phyloP scores from a whole-genome alignment of 306 rosid genomes.

The Dicorynia guianensis region DNA sequence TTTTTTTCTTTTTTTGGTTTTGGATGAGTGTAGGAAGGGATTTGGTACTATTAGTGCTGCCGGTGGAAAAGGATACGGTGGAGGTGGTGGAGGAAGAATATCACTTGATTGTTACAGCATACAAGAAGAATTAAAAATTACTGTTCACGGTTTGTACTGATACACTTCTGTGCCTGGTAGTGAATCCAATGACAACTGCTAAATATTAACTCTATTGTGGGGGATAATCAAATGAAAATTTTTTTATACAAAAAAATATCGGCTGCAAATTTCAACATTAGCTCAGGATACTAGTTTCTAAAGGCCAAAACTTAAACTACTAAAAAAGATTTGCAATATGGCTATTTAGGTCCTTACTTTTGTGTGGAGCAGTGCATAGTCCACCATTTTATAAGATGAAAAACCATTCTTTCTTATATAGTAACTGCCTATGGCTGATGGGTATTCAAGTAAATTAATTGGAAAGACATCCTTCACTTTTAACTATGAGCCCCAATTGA shows the following conservation, averaged over 20 bases:
- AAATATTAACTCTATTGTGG: not conserved
- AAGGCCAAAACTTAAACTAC: not conserved
- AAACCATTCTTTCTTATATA: not conserved
- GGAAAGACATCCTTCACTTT: slow-evolving; percentile 16
- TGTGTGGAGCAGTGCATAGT: not conserved
- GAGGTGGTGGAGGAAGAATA: slow-evolving; percentile 99
- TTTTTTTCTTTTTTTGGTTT: slow-evolving; percentile 35
- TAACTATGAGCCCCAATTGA: not conserved
- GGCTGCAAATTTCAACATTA: slow-evolving; percentile 30
- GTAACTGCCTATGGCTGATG: too few species aligned
- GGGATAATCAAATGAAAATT: slow-evolving; percentile 1
- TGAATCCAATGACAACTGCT: not conserved
- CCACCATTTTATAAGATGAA: not conserved
- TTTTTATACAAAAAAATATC: slow-evolving; percentile 15
- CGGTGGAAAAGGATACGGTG: slow-evolving; percentile 98
- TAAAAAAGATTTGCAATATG: too few species aligned
- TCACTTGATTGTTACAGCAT: slow-evolving; percentile 96
- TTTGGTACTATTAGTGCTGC: slow-evolving; percentile 92
- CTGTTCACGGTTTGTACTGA: slow-evolving; percentile 71
- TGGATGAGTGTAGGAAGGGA: slow-evolving; percentile 77
- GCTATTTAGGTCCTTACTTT: too few species aligned
- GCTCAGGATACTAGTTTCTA: not conserved
- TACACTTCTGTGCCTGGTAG: not conserved
- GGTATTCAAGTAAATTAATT: not conserved
- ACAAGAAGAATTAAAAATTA: slow-evolving; percentile 42